Percentiles rank a stretch among this genome's conserved stretches.
phyloP scores from a whole-genome alignment of 441 rosid species.

The Euphorbia schlechtendalii region DNA sequence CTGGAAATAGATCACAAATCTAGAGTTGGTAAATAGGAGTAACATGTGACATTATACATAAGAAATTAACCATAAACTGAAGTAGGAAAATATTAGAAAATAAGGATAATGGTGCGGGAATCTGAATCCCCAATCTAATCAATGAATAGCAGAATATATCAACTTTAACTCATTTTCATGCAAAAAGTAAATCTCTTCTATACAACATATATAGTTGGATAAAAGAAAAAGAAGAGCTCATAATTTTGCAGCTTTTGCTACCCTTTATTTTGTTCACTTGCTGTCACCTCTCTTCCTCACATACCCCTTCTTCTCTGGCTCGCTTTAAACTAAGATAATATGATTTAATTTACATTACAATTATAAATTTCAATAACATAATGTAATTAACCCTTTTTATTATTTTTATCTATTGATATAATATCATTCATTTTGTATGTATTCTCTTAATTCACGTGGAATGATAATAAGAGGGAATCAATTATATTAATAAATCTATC shows the following conservation, averaged over 20 bases:
- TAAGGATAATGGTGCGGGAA: constrained; percentile 37
- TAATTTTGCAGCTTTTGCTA: constrained; percentile 29
- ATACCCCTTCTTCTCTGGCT: not conserved
- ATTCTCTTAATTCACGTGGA: not conserved
- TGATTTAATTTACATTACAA: not conserved
- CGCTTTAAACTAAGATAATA: not conserved
- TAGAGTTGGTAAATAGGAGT: too few species aligned
- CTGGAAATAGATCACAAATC: too few species aligned
- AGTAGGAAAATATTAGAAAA: too few species aligned
- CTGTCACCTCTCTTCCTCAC: constrained; percentile 25
- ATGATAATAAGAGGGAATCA: not conserved
- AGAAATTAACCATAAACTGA: too few species aligned
- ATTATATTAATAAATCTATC: not conserved
- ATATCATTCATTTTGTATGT: constrained; percentile 1
- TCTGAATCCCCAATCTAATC: constrained; percentile 43
- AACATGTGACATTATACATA: too few species aligned
- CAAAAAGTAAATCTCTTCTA: constrained; percentile 22
- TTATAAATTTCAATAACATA: not conserved
- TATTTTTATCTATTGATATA: not conserved
- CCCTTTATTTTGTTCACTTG: constrained; percentile 20
- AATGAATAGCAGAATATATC: constrained; percentile 25
- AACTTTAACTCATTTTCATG: constrained; percentile 37
- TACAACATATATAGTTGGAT: not conserved
- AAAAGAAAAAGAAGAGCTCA: constrained; percentile 24
- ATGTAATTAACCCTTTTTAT: not conserved